Evolutionary conservation across 2,329 filamentous ascomycete species (phyloP).

Genomic region (Juglanconis oblonga): DNA sequence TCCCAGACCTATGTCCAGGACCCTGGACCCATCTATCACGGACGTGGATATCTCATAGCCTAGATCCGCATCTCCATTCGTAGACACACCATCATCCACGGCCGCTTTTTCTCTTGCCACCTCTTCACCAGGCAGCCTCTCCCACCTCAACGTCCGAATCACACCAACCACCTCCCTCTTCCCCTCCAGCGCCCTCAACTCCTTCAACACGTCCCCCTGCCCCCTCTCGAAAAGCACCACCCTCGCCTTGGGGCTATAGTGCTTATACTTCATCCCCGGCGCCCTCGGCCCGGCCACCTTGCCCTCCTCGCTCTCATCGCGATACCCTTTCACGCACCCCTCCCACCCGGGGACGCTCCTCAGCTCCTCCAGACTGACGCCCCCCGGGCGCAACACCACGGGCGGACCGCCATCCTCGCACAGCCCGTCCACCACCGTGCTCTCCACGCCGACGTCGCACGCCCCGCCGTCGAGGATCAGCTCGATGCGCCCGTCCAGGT

Average conservation of each 20-base stretch:
- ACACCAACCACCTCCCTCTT: slow-evolving; percentile 42
- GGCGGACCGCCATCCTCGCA: slow-evolving; percentile 62
- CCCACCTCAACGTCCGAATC: slow-evolving; percentile 56
- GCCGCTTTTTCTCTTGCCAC: slow-evolving; percentile 23
- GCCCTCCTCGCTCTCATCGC: slow-evolving; percentile 65
- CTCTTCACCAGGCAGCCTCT: slow-evolving; percentile 37
- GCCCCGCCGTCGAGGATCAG: slow-evolving; percentile 85
- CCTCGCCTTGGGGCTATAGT: slow-evolving; percentile 87
- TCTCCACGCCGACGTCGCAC: slow-evolving; percentile 89
- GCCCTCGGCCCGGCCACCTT: slow-evolving; percentile 64
- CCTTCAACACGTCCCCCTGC: slow-evolving; percentile 32
- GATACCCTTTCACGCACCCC: slow-evolving; percentile 71
- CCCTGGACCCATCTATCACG: slow-evolving; percentile 32
- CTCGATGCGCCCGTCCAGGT: slow-evolving; percentile 77
- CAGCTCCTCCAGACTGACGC: slow-evolving; percentile 78
- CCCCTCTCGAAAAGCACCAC: slow-evolving; percentile 75
- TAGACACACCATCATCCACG: slow-evolving; percentile 24
- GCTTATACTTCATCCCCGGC: slow-evolving; percentile 98
- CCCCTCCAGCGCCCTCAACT: slow-evolving; percentile 27
- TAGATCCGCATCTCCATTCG: slow-evolving; percentile 24
- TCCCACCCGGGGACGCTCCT: slow-evolving; percentile 77
- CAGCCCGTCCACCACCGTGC: slow-evolving; percentile 91
- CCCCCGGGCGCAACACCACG: slow-evolving; percentile 79
- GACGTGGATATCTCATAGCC: slow-evolving; percentile 36
- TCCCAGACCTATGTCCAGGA: slow-evolving; percentile 74